phyloP scores from a whole-genome alignment of 2,329 filamentous ascomycete genomes.

The Iodosphaeria phyllophila region DNA sequence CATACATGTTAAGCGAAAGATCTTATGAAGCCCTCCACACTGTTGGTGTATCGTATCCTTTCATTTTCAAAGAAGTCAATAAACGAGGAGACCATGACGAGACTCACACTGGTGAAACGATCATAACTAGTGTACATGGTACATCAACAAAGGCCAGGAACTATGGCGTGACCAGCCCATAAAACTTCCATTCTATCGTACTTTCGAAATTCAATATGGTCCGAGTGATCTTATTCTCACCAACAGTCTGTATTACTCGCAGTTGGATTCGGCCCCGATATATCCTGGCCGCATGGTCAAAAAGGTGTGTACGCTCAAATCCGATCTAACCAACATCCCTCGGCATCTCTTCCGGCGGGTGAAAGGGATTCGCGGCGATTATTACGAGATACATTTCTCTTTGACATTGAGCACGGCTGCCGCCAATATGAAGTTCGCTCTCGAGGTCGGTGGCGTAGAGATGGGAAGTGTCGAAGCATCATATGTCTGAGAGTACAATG shows the following conservation, averaged over 20 bases:
- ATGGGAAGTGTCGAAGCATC: neutral
- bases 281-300: neutral
- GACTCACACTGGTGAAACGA: too few relatives aligned
- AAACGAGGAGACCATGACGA: too few relatives aligned
- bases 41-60: too few relatives aligned
- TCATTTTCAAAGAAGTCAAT: too few relatives aligned
- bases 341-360: neutral
- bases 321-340: neutral
- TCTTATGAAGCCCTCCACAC: too few relatives aligned
- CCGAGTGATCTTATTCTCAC: neutral
- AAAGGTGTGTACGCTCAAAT: neutral
- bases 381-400: neutral
- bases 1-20: too few relatives aligned
- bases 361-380: neutral
- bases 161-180: neutral
- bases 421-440: neutral
- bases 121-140: neutral
- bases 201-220: neutral
- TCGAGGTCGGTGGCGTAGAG: neutral
- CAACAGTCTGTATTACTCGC: neutral
- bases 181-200: rapidly evolving
- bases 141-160: slow-evolving; percentile 1
- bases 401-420: neutral
- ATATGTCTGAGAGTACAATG: neutral
- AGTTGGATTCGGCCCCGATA: rapidly evolving